Evolutionary conservation across 495 filamentous ascomycete genomes (phyloP).

Genomic region (Podospora tetraspora): DNA sequence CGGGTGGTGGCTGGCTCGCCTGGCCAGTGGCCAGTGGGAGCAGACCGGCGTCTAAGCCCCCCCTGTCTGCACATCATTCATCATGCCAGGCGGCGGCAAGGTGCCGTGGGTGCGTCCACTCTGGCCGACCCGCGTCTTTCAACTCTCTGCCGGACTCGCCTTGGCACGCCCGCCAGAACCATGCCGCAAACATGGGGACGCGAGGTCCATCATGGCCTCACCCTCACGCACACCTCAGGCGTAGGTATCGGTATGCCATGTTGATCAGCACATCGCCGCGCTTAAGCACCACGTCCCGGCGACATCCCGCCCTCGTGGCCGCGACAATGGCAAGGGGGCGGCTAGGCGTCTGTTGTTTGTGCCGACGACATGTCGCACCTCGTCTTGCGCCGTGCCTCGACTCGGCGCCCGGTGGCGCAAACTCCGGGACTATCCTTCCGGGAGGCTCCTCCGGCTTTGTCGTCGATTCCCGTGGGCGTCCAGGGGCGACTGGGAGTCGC

Average conservation of each 20-base stretch:
- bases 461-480: not conserved
- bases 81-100: not conserved
- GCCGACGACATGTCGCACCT: not conserved
- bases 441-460: not conserved
- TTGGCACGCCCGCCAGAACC: not conserved
- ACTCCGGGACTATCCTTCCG: not conserved
- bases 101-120: not conserved
- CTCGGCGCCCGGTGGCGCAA: not conserved
- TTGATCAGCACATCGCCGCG: not conserved
- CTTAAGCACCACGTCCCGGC: not conserved
- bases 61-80: constrained; percentile 16
- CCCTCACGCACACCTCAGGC: not conserved
- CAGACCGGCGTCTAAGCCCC: constrained; percentile 12
- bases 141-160: not conserved
- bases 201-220: not conserved
- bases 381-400: not conserved
- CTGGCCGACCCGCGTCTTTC: not conserved
- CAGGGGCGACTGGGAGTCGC: not conserved
- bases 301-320: not conserved
- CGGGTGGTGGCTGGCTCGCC: constrained; percentile 14
- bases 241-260: not conserved
- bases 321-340: not conserved
- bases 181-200: not conserved
- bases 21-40: constrained; percentile 17
- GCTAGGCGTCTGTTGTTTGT: not conserved